phyloP scores from a whole-genome alignment of 306 rosid genomes.

The Oxytropis ochrocephala region DNA sequence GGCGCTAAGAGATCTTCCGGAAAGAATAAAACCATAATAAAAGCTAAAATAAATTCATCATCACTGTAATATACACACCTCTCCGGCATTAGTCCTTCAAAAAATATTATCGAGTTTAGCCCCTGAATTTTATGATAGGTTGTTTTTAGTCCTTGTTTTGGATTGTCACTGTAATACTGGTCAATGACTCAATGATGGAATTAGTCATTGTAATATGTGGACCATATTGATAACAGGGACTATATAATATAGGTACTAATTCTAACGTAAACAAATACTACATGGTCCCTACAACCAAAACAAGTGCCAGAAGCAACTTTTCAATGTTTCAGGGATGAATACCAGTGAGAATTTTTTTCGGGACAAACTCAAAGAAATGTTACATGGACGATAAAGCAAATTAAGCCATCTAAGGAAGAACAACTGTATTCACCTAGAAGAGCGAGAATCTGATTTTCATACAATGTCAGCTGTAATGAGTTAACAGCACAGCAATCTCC shows the following conservation, averaged over 20 bases:
- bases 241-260: not conserved
- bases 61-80: not conserved
- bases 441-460: constrained; percentile 96
- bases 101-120: not conserved
- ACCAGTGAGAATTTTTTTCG: not conserved
- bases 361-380: not conserved
- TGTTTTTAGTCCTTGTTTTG: not conserved
- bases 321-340: not conserved
- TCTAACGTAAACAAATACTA: not conserved
- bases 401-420: not conserved
- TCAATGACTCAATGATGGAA: too few species aligned
- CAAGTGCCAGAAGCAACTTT: not conserved
- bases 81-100: not conserved
- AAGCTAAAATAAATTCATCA: not conserved
- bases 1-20: not conserved
- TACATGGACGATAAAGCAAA: not conserved
- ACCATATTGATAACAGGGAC: too few species aligned
- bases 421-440: constrained; percentile 65
- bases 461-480: constrained; percentile 67
- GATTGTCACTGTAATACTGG: not conserved
- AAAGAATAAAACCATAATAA: not conserved
- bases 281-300: not conserved
- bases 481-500: constrained; percentile 88
- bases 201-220: too few species aligned
- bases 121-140: not conserved